Evolutionary conservation across 2,329 filamentous ascomycete species (phyloP), one percentile per base, ranked within the genome.

Genomic region (Ophiostoma angusticollis): DNA sequence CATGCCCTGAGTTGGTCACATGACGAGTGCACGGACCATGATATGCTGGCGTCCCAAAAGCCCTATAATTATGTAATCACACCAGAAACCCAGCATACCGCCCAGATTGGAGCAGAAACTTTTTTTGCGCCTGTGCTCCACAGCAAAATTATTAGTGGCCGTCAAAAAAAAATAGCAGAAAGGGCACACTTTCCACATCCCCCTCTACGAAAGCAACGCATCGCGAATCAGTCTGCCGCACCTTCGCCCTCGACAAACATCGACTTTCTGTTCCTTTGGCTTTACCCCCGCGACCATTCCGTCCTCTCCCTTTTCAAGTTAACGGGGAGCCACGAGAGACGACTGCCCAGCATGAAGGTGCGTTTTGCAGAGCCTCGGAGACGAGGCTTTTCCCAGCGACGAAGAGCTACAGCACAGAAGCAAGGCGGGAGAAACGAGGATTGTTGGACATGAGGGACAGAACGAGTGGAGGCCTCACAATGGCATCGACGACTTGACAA

Each of bases 31-130:
- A 47, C 42, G 30, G 40, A 35, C 42, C 40, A 37, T 2, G 3
- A 14, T 5, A 3, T 0, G 4, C 13, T 40, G n/a, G 28, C 43
- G n/a, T n/a, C n/a, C n/a, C n/a, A n/a, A n/a, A 45, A 45, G 43
- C 45, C 45, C 45, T 47, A 47, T 21, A 21, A 32, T 47, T 47
- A 47, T 27, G 31, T 47, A 44, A 47, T 39, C 45, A 43, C 45
- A 47, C 45, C 41, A 44, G 34, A 11, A 32, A n/a, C n/a, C n/a
- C n/a, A n/a, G n/a, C n/a, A n/a, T n/a, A n/a, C n/a, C n/a, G n/a
- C n/a, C 14, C 12, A 35, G 31, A 40, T 40, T 40, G 22, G 31
- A 22, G n/a, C n/a, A 18, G 19, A 44, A 38, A 35, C 41, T 46
- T 46, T 47, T 44, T 42, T 40, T 39, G 36, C 30, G 9, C 24